Percentiles rank a stretch among this genome's conserved stretches.
Conservation (phyloP, 768 basidiomycete genomes). For the Boletus subcaerulescens region DNA sequence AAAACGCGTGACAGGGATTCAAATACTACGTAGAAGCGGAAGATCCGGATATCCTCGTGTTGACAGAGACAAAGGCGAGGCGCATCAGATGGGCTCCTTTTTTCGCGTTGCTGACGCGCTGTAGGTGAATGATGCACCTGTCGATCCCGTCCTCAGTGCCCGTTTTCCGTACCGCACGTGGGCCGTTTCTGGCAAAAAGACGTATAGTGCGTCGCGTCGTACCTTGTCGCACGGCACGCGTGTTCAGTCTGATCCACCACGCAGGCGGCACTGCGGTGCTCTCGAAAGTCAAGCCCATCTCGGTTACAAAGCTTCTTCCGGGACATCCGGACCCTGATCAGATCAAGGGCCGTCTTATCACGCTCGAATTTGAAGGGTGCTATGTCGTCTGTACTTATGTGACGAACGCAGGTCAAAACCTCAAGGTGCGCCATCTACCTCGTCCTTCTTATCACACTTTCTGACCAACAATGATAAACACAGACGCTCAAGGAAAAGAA, state of each 20-base stretch:
- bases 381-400: conserved; percentile 82
- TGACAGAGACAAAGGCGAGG: conserved; percentile 82
- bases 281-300: conserved; percentile 71
- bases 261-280: conserved; percentile 82
- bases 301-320: conserved; percentile 64
- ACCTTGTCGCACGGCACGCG: background rate
- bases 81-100: background rate
- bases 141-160: conserved; percentile 51
- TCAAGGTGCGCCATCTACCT: conserved; percentile 52
- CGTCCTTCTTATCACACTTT: background rate
- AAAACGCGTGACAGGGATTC: conserved; percentile 57
- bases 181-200: conserved; percentile 76
- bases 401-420: conserved; percentile 72
- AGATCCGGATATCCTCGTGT: conserved; percentile 77
- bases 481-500: conserved; percentile 78
- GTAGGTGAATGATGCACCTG: conserved; percentile 70
- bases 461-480: background rate
- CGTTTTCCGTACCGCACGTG: conserved; percentile 73
- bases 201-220: conserved; percentile 53
- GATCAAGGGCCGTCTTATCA: conserved; percentile 76
- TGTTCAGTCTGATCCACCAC: background rate
- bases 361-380: conserved; percentile 70
- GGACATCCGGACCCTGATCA: conserved; percentile 62
- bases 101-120: conserved; percentile 1
- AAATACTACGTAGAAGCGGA: conserved; percentile 81